These are phyloP conservation scores for Verticillium nonalfalfae DNA, from an alignment of 2,329 filamentous ascomycete species.

Conservation along the genomic window DNA sequence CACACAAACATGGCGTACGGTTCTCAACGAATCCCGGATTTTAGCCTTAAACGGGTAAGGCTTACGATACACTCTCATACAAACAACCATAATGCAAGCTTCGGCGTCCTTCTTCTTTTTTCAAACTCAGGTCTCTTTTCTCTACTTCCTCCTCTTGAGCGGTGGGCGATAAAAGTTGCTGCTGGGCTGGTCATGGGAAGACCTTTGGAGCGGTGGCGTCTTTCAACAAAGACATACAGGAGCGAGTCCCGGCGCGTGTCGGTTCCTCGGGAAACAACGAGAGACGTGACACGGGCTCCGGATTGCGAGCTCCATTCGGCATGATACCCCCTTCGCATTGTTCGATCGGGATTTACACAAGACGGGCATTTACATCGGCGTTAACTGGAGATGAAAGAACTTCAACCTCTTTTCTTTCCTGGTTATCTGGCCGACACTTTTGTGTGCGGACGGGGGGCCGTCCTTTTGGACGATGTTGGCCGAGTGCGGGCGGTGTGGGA, in stretches of 20 bases:
- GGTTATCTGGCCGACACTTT: conserved; percentile 30
- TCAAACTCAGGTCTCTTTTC: conserved; percentile 4
- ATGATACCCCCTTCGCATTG: conserved; percentile 27
- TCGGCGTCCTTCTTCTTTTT: conserved; percentile 2
- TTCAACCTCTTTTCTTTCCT: conserved; percentile 41
- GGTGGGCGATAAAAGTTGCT: conserved; percentile 5
- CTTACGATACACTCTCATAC: conserved; percentile 5
- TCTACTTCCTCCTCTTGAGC: conserved; percentile 7
- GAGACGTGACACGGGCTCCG: neutral
- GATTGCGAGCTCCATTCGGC: conserved; percentile 17
- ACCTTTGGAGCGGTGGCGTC: conserved; percentile 28
- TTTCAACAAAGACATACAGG: conserved; percentile 39
- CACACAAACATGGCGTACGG: conserved; percentile 11
- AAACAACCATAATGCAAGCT: conserved; percentile 5
- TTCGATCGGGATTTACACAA: conserved; percentile 11
- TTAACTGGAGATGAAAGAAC: conserved; percentile 38
- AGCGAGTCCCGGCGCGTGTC: conserved; percentile 2
- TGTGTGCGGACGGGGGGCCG: neutral
- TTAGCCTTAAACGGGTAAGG: conserved; percentile 12
- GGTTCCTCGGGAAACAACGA: conserved; percentile 3
- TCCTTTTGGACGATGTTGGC: neutral
- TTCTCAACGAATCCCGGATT: conserved; percentile 15
- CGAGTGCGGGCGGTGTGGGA: neutral
- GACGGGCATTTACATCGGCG: conserved; percentile 21
- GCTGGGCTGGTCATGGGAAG: conserved; percentile 3